Evolutionary conservation across 169 alveolate species (phyloP).

Genomic region (Blepharisma undulans): DNA sequence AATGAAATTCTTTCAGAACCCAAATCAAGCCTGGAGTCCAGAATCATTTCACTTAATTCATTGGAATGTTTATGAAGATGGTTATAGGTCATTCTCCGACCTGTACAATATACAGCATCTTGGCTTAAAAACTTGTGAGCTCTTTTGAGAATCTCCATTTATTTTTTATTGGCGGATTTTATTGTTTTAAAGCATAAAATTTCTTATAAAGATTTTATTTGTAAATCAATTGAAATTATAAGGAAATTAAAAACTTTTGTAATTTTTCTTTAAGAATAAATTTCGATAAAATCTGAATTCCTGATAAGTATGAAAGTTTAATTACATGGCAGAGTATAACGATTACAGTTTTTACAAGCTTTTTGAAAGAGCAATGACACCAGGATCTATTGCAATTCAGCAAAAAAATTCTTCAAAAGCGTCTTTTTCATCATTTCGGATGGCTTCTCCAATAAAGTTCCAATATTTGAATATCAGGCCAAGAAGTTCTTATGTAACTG

Average conservation of each 20-base stretch:
- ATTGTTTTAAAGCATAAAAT: no score
- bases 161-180: neutral
- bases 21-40: neutral
- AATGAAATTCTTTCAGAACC: neutral
- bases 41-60: neutral
- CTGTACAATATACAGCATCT: slow-evolving; percentile 22
- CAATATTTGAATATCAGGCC: slow-evolving; percentile 16
- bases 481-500: slow-evolving; percentile 11
- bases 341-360: neutral
- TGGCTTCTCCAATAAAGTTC: slow-evolving; percentile 11
- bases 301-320: neutral
- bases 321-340: neutral
- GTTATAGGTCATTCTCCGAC: slow-evolving; percentile 15
- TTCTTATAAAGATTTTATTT: no score
- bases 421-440: slow-evolving; percentile 47
- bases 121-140: neutral
- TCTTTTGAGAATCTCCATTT: slow-evolving; percentile 5
- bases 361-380: neutral
- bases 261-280: neutral
- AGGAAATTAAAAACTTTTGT: no score
- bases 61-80: slow-evolving; percentile 27
- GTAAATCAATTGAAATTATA: no score
- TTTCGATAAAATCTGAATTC: neutral
- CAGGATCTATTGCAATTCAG: neutral
- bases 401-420: neutral